Conservation (phyloP, 83 land plant species). For the Picea engelmannii region DNA sequence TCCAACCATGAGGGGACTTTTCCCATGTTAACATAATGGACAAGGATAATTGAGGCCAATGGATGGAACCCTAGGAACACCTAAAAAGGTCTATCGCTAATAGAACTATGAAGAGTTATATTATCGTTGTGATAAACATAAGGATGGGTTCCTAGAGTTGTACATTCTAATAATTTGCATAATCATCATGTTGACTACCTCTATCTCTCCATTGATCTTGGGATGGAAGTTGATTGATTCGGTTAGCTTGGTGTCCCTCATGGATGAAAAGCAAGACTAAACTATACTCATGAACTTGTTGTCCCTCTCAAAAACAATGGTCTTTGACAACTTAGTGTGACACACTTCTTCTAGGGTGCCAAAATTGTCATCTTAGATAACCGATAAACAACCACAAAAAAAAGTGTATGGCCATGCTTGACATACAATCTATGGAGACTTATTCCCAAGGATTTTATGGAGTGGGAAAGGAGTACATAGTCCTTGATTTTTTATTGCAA, state of each 20-base stretch:
- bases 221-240: not conserved
- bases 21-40: not conserved
- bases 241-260: not conserved
- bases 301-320: not conserved
- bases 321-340: not conserved
- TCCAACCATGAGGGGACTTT: not conserved
- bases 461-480: not conserved
- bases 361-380: not conserved
- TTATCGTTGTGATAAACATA: not conserved
- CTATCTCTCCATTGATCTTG: not conserved
- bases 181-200: not conserved
- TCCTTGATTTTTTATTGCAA: not conserved
- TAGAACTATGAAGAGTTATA: not conserved
- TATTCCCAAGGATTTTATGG: not conserved
- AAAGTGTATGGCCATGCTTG: not conserved
- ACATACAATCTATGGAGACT: not conserved
- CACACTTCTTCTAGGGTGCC: not conserved
- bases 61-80: not conserved
- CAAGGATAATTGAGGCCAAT: not conserved
- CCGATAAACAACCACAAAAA: not conserved
- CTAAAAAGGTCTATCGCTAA: not conserved
- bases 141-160: not conserved
- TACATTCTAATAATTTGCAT: not conserved
- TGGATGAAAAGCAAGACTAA: not conserved
- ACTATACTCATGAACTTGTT: not conserved